These are phyloP conservation scores for Paraconiothyrium brasiliense DNA, from an alignment of 2,329 filamentous ascomycete species.

Conservation along the genomic window DNA sequence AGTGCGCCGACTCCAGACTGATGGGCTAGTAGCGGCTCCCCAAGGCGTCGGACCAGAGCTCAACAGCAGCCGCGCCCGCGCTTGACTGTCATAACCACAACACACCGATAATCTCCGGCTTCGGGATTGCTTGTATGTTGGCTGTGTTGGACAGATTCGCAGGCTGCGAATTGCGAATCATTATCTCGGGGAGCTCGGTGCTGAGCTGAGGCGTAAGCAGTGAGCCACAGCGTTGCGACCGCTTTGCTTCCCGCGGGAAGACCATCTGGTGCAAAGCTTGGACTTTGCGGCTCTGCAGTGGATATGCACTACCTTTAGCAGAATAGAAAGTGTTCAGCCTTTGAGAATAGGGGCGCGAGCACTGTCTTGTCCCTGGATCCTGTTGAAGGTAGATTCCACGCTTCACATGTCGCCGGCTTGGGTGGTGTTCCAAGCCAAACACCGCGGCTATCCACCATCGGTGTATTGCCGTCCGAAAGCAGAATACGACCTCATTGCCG, in stretches of 20 bases:
- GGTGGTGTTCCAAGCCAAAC: neutral
- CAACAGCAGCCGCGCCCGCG: slow-evolving; percentile 6
- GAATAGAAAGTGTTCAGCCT: neutral
- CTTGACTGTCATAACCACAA: neutral
- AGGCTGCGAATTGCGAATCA: neutral
- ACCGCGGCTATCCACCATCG: slow-evolving; percentile 2
- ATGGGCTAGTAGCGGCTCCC: slow-evolving; percentile 11
- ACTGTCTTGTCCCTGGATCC: neutral
- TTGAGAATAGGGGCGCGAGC: slow-evolving; percentile 1
- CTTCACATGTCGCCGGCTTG: neutral
- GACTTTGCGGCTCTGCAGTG: neutral
- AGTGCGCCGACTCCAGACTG: slow-evolving; percentile 2
- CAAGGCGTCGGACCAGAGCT: neutral
- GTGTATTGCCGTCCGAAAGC: neutral
- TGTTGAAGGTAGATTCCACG: neutral
- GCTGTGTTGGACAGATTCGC: neutral
- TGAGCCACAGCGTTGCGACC: neutral
- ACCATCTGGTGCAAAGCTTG: neutral
- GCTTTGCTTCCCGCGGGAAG: slow-evolving; percentile 4
- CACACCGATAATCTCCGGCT: slow-evolving; percentile 2
- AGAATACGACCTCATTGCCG: neutral
- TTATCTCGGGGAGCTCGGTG: slow-evolving; percentile 2
- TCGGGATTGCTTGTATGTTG: slow-evolving; percentile 14
- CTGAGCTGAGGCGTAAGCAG: slow-evolving; percentile 4
- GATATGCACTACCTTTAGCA: neutral